These are phyloP conservation scores for Pseudogymnoascus sp. DNA, from an alignment of 2,329 filamentous ascomycete species.

Conservation along the genomic window DNA sequence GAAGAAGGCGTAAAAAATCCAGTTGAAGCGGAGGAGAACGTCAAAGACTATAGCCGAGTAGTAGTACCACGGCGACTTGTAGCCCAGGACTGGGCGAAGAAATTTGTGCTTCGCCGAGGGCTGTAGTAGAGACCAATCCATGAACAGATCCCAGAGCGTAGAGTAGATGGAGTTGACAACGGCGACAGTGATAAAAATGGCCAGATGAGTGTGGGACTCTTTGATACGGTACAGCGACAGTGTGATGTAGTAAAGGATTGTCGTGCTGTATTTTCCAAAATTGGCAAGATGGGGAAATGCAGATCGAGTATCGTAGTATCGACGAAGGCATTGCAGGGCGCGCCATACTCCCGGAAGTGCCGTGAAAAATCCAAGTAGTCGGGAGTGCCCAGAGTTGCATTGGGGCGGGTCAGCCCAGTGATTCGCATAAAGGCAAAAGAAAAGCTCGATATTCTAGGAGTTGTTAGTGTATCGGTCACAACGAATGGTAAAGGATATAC, in stretches of 20 bases:
- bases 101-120: constrained; percentile 57
- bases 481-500: constrained; percentile 29
- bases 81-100: constrained; percentile 70
- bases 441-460: constrained; percentile 72
- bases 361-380: constrained; percentile 76
- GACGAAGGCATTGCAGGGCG: constrained; percentile 79
- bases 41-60: constrained; percentile 79
- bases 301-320: constrained; percentile 79
- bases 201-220: constrained; percentile 46
- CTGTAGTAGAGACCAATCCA: constrained; percentile 93
- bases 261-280: constrained; percentile 81
- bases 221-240: constrained; percentile 79
- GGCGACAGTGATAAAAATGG: constrained; percentile 72
- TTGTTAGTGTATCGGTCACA: constrained; percentile 18
- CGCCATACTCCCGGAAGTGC: constrained; percentile 84
- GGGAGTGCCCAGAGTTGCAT: constrained; percentile 82
- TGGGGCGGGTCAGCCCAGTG: constrained; percentile 63
- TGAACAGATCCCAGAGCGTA: constrained; percentile 84
- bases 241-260: constrained; percentile 69
- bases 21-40: constrained; percentile 80
- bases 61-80: constrained; percentile 75
- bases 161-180: constrained; percentile 76
- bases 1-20: constrained; percentile 68
- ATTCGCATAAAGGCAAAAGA: constrained; percentile 88
- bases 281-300: constrained; percentile 90